Evolutionary conservation across 2,329 filamentous ascomycete genomes (phyloP).

Genomic region (Curvularia lunata): DNA sequence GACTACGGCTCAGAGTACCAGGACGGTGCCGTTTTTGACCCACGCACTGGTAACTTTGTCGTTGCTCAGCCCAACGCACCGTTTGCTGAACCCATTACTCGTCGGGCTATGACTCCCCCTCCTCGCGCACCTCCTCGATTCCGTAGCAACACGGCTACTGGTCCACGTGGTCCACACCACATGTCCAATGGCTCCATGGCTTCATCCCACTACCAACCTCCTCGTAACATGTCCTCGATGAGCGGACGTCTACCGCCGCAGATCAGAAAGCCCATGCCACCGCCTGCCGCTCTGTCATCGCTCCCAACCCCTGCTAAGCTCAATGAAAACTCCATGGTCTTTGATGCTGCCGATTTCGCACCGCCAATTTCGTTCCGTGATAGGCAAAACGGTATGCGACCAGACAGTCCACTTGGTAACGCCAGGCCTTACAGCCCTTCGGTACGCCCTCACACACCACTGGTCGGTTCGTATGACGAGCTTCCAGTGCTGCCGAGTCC

Average conservation of each 20-base stretch:
- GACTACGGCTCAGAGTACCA: slow-evolving; percentile 76
- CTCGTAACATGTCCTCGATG: slow-evolving; percentile 52
- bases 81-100: slow-evolving; percentile 82
- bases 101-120: slow-evolving; percentile 95
- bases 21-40: slow-evolving; percentile 63
- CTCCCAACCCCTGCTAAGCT: slow-evolving; percentile 87
- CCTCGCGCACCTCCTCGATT: slow-evolving; percentile 70
- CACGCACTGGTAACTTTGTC: slow-evolving; percentile 70
- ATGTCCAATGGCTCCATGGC: slow-evolving; percentile 60
- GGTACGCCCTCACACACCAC: slow-evolving; percentile 75
- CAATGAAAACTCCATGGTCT: slow-evolving; percentile 74
- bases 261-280: slow-evolving; percentile 68
- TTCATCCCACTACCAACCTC: slow-evolving; percentile 47
- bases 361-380: slow-evolving; percentile 70
- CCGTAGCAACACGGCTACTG: slow-evolving; percentile 43
- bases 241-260: slow-evolving; percentile 42
- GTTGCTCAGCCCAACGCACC: slow-evolving; percentile 57
- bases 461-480: slow-evolving; percentile 86
- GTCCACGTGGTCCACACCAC: slow-evolving; percentile 52
- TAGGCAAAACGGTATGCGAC: slow-evolving; percentile 68
- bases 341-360: slow-evolving; percentile 82
- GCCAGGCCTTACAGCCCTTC: slow-evolving; percentile 74
- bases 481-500: slow-evolving; percentile 85
- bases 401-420: slow-evolving; percentile 65
- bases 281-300: slow-evolving; percentile 74